Evolutionary conservation across 2,329 filamentous ascomycete species (phyloP).

Genomic region (Penicillium sp.): DNA sequence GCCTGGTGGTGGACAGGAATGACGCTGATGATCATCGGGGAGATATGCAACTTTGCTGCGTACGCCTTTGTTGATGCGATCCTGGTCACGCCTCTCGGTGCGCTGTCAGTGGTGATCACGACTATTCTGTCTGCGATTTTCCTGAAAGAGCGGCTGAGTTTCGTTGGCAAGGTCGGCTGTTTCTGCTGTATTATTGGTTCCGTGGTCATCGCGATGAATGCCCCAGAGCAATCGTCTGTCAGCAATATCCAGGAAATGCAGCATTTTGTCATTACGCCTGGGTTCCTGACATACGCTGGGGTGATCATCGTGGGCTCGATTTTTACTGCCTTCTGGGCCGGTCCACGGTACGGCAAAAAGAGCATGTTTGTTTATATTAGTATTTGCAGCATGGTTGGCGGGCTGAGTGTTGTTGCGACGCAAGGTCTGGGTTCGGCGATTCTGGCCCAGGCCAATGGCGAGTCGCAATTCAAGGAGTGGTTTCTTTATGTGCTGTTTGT

Average conservation of each 20-base stretch:
- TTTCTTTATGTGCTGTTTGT: conserved; percentile 88
- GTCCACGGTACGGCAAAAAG: conserved; percentile 86
- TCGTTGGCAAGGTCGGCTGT: conserved; percentile 93
- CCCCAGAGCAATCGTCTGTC: conserved; percentile 77
- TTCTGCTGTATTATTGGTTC: conserved; percentile 92
- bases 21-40: conserved; percentile 93
- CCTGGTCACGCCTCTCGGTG: conserved; percentile 84
- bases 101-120: conserved; percentile 85
- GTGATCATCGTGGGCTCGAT: conserved; percentile 68
- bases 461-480: conserved; percentile 92
- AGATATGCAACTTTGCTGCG: conserved; percentile 94
- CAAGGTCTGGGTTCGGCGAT: conserved; percentile 90
- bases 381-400: conserved; percentile 92
- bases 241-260: conserved; percentile 89
- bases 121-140: conserved; percentile 90
- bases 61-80: conserved; percentile 97
- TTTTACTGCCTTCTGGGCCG: conserved; percentile 72
- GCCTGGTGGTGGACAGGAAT: conserved; percentile 92
- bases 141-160: conserved; percentile 87
- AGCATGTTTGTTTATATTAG: conserved; percentile 97
- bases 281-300: conserved; percentile 78
- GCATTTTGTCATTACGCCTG: conserved; percentile 74
- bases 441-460: conserved; percentile 74
- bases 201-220: conserved; percentile 90
- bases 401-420: conserved; percentile 87